Conservation (phyloP, 1,139 yeast species). For the Diutina sp. region DNA sequence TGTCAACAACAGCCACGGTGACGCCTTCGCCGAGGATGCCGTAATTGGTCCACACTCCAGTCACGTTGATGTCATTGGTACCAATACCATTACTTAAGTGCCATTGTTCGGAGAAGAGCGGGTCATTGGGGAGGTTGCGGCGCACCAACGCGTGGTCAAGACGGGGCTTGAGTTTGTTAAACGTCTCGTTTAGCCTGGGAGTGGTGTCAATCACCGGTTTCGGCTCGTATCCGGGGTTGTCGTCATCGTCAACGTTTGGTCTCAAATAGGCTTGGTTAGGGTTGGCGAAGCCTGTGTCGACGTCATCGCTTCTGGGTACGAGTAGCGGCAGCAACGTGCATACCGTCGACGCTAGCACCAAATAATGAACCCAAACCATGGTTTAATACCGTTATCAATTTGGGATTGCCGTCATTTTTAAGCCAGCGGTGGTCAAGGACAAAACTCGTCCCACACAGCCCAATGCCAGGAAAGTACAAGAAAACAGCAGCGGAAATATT, state of each 20-base stretch:
- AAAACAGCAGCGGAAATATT: background rate
- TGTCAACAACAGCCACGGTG: constrained; percentile 84
- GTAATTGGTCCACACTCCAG: constrained; percentile 69
- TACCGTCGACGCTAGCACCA: background rate
- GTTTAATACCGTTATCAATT: too few species aligned
- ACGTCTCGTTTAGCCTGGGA: background rate
- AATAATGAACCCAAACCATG: background rate
- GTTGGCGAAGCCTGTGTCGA: background rate
- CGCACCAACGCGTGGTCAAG: background rate
- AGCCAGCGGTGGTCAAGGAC: background rate
- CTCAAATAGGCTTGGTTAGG: background rate
- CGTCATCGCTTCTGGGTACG: background rate
- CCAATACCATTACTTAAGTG: constrained; percentile 53
- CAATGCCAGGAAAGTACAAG: background rate
- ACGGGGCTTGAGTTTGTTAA: background rate
- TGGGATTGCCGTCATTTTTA: background rate
- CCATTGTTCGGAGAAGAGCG: constrained; percentile 78
- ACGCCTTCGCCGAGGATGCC: constrained; percentile 74
- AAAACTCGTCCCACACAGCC: background rate
- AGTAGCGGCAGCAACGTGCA: background rate
- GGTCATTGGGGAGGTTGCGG: constrained; percentile 35
- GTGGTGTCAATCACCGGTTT: background rate
- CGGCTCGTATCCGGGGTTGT: background rate
- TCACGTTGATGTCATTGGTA: constrained; percentile 78
- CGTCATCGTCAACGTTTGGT: background rate